Evolutionary conservation across 768 basidiomycete genomes (phyloP).

Genomic region (Pleurotus cornucopiae): DNA sequence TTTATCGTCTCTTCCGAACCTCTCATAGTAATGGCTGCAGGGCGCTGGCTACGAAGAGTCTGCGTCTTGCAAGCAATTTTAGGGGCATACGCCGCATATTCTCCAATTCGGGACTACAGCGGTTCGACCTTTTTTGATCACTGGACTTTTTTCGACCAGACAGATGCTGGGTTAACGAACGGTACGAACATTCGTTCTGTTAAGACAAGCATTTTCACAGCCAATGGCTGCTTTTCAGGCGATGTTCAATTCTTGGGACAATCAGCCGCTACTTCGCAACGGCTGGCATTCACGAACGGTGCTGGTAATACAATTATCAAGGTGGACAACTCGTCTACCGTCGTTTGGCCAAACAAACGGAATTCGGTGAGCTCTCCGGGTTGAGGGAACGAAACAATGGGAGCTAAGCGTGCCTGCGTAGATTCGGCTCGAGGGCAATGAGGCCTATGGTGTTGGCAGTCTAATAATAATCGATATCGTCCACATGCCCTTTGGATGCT

Average conservation of each 20-base stretch:
- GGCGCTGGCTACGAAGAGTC: too few relatives aligned
- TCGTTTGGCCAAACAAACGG: constrained; percentile 46
- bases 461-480: constrained; percentile 41
- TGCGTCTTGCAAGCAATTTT: constrained; percentile 3
- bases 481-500: constrained; percentile 50
- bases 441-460: constrained; percentile 37
- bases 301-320: constrained; percentile 65
- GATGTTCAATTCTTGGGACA: constrained; percentile 58
- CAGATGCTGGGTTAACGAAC: constrained; percentile 42
- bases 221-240: constrained; percentile 30
- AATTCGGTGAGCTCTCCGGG: constrained; percentile 45
- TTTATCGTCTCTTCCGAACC: too few relatives aligned
- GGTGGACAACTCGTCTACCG: constrained; percentile 66
- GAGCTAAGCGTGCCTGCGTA: constrained; percentile 11
- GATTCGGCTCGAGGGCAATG: constrained; percentile 42
- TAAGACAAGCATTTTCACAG: not conserved
- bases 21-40: too few relatives aligned
- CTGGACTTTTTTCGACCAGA: constrained; percentile 49
- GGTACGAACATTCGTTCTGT: constrained; percentile 20
- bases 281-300: constrained; percentile 56
- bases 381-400: too few relatives aligned
- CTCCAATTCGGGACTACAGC: constrained; percentile 37
- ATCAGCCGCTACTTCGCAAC: constrained; percentile 38
- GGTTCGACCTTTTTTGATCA: constrained; percentile 50
- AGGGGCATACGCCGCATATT: constrained; percentile 23